Conservation (phyloP, 768 basidiomycete genomes). For the Trametes maxima region DNA sequence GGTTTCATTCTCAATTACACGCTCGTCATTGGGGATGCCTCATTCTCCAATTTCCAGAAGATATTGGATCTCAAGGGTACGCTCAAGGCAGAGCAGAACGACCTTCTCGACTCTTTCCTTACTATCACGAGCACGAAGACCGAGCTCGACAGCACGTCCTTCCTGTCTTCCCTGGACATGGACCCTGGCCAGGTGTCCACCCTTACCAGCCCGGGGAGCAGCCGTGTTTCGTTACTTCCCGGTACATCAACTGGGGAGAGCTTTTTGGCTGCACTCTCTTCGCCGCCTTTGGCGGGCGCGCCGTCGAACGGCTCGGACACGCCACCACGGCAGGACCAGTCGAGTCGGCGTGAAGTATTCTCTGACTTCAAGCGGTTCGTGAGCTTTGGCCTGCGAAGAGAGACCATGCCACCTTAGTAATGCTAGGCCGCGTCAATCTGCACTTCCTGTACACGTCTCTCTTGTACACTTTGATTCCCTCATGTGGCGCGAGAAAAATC, state of each 20-base stretch:
- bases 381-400: conserved; percentile 83
- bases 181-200: conserved; percentile 69
- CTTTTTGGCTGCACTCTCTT: conserved; percentile 59
- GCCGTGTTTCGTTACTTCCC: conserved; percentile 54
- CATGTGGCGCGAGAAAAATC: too few relatives aligned
- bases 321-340: conserved; percentile 43
- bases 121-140: conserved; percentile 91
- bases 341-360: conserved; percentile 75
- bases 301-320: conserved; percentile 63
- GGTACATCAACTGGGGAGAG: conserved; percentile 48
- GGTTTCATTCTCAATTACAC: conserved; percentile 97
- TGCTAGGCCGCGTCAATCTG: too few relatives aligned
- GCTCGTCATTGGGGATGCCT: conserved; percentile 89
- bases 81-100: conserved; percentile 81
- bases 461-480: too few relatives aligned
- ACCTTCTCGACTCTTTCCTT: conserved; percentile 88
- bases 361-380: conserved; percentile 88
- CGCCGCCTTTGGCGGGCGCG: conserved; percentile 60
- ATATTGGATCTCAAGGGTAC: conserved; percentile 96
- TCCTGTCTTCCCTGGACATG: conserved; percentile 95
- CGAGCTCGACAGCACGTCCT: conserved; percentile 87
- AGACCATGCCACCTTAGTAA: conserved; percentile 36
- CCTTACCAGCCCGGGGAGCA: conserved; percentile 66
- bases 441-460: too few relatives aligned
- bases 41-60: conserved; percentile 99